A percentile compares a stretch with the other conserved stretches of the same genome.
Conservation (phyloP, 805 yeast species). For the Candida mattraensis region DNA sequence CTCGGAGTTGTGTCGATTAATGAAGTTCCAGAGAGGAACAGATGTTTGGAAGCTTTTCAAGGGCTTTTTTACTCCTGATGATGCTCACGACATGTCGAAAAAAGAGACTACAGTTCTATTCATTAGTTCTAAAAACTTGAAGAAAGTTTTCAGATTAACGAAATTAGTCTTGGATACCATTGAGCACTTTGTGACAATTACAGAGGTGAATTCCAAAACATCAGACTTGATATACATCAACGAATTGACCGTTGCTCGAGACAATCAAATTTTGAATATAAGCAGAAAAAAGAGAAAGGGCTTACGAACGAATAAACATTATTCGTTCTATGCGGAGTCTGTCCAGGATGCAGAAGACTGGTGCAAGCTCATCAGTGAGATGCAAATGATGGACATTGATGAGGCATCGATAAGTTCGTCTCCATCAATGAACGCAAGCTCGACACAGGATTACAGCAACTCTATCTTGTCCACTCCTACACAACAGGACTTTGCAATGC, state of each 20-base stretch:
- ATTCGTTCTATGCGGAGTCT: slow-evolving; percentile 73
- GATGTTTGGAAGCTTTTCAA: slow-evolving; percentile 27
- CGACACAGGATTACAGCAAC: slow-evolving; percentile 9
- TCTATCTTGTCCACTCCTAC: slow-evolving; percentile 13
- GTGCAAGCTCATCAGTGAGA: slow-evolving; percentile 18
- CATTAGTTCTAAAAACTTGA: slow-evolving; percentile 24
- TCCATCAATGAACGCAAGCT: slow-evolving; percentile 12
- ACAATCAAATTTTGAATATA: slow-evolving; percentile 27
- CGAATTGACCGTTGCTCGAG: slow-evolving; percentile 25
- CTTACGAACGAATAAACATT: slow-evolving; percentile 30
- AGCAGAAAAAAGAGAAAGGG: slow-evolving; percentile 32
- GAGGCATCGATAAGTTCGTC: slow-evolving; percentile 18
- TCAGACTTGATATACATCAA: slow-evolving; percentile 23
- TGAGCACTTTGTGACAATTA: slow-evolving; percentile 22
- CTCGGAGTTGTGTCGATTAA: slow-evolving; percentile 28
- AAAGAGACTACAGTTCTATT: slow-evolving; percentile 28
- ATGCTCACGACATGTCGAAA: slow-evolving; percentile 24
- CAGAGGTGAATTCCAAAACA: slow-evolving; percentile 22
- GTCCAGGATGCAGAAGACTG: slow-evolving; percentile 52
- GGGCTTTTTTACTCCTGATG: slow-evolving; percentile 30
- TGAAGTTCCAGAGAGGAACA: slow-evolving; percentile 22
- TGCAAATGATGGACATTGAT: slow-evolving; percentile 14
- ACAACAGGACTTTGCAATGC: slow-evolving; percentile 7
- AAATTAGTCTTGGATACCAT: slow-evolving; percentile 23
- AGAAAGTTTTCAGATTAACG: slow-evolving; percentile 23